Base-by-base conservation (phyloP, 2,329 filamentous ascomycete genomes). In the Ophiostoma quercus region DNA sequence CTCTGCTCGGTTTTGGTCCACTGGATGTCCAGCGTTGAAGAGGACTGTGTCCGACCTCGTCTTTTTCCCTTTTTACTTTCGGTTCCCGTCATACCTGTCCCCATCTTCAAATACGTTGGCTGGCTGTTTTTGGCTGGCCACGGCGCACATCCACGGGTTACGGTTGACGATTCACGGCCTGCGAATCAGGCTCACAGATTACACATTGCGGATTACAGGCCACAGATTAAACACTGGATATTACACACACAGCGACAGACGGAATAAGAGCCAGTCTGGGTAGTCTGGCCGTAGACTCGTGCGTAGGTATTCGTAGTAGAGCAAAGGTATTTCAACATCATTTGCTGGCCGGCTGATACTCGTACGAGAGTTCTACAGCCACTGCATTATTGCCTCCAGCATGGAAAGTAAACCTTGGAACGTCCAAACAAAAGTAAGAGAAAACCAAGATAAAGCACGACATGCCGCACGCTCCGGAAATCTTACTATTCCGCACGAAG, bases 1-100 rank as follows among this genome's bases (percentile, higher is more conserved):
- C 66, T 51, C n/a, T 34, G 25, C 63, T 67, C 69, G 69, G 39
- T 68, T 41, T 37, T 54, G 14, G 65, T 37, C 66, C 65, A 67
- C 63, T 70, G 39, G 37, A 19, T 63, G 19, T 39, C 19, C 51
- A 67, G 65, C 9, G 34, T 62, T 62, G 16, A 4, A 19, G 43
- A 16, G 43, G 43, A 47, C 16, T 47, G 7, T 62, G 57, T 62
- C 51, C 51, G 51, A 22, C 22, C 22, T 25, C 51, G 51, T 22
- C 6, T 57, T 16, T 6, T 57, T 25, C 25, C 1, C 7, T 57
- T 12, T 57, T 22, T 29, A 29, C 25, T 51, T 51, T 3, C 4
- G 6, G 3, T 51, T 51, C 16, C 2, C 6, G 16, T 16, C 2
- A 51, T 16, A 41, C 9, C 12, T 14, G 39, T 3, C 11, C 9